These are phyloP conservation scores for Carex kokanica DNA, from an alignment of 176 grass and related monocot species.

Conservation along the genomic window DNA sequence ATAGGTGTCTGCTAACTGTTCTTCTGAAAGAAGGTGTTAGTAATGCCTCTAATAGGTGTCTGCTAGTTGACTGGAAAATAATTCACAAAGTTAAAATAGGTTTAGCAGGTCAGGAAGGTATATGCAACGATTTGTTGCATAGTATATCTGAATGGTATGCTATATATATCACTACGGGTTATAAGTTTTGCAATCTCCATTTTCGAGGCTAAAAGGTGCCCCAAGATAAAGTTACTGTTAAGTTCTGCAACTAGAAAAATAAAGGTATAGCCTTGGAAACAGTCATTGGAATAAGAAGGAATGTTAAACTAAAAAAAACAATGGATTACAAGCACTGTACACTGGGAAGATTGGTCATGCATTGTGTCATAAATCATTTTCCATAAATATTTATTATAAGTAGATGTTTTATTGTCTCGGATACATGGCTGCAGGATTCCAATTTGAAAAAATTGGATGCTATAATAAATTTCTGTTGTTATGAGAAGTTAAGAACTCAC, in stretches of 20 bases:
- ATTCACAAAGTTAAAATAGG: slow-evolving; percentile 2
- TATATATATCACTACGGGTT: background rate
- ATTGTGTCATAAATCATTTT: background rate
- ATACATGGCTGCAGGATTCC: background rate
- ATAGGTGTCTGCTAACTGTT: slow-evolving; percentile 20
- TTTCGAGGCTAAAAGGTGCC: background rate
- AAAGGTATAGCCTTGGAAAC: background rate
- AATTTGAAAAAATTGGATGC: background rate
- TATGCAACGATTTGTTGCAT: background rate
- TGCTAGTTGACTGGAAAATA: slow-evolving; percentile 20
- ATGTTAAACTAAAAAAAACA: background rate
- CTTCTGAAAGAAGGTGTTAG: background rate
- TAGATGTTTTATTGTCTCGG: background rate
- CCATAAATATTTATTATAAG: background rate
- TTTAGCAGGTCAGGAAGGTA: background rate
- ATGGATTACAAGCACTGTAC: slow-evolving; percentile 1
- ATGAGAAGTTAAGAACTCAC: background rate
- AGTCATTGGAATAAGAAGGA: background rate
- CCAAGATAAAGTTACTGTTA: background rate
- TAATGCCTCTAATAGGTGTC: slow-evolving; percentile 14
- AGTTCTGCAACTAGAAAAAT: background rate
- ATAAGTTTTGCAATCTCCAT: background rate
- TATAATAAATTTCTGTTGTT: background rate
- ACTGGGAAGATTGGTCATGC: background rate
- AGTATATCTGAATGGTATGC: background rate